Base-by-base conservation (phyloP, 805 yeast species). In the Danielozyma ontarioensis region DNA sequence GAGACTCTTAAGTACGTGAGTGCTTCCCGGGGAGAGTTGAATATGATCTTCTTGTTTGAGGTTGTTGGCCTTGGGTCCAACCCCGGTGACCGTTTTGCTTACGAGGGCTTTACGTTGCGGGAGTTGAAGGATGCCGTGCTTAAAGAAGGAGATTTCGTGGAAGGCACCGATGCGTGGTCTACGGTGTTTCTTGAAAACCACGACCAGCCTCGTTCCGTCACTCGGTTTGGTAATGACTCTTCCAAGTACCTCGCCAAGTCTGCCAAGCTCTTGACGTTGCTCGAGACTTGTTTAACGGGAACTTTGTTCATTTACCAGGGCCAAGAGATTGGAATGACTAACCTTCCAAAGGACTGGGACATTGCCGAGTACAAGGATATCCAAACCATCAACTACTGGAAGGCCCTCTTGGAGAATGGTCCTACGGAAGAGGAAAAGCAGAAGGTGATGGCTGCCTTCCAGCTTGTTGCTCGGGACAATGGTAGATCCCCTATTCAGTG, bases 231-330 rank as follows among this genome's bases (percentile, higher is more conserved):
- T 29, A 61, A 63, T 50, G 68, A 62, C 31, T 53, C 64, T 28
- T 42, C 42, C 11, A 43, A 49, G 35, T 56, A 41, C 41, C 50
- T 66, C 29, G 56, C 45, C 32, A 47, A 53, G 33, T 62, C 74
- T 18, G 74, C 75, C 19, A 76, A 76, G 53, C 51, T 74, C 48
- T 48, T 76, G 41, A 62, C 76, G n/a, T 39, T 68, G 28, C 50
- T 76, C 46, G 65, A 68, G 40, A 35, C 62, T 10, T 46, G 76
- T 11, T 60, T 74, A 41, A 68, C 75, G 18, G 80, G 82, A 31
- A 74, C 81, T 10, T 51, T 73, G 34, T 76, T 62, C 53, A 55
- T 76, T 25, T 76, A 74, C 53, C 80, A 76, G 53, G 82, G 81
- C 33, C 82, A 76, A 50, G 82, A 76, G 44, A 57, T 76, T 39